These are phyloP conservation scores for Trichoderma atrobrunneum DNA, from an alignment of 2,329 filamentous ascomycete species.

Conservation along the genomic window DNA sequence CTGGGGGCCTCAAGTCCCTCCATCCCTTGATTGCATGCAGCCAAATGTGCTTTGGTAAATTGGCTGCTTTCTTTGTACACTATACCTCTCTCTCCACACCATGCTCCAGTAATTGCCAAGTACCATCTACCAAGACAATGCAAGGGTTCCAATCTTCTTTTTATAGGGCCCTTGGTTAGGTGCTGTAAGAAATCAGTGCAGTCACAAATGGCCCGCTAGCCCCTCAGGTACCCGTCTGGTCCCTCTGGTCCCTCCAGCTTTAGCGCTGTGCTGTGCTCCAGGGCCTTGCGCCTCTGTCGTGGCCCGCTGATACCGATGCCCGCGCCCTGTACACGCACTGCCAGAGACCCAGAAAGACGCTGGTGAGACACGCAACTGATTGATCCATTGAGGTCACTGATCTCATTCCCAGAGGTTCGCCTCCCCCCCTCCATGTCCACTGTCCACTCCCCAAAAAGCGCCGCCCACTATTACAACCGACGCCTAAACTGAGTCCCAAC, in stretches of 20 bases:
- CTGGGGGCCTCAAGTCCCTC: not conserved
- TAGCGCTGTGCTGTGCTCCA: conserved; percentile 1
- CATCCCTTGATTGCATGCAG: not conserved
- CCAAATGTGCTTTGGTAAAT: not conserved
- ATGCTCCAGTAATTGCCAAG: too few species aligned
- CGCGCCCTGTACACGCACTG: conserved; percentile 7
- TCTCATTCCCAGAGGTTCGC: not conserved
- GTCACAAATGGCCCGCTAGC: not conserved
- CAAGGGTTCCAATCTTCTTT: not conserved
- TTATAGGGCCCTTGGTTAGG: not conserved
- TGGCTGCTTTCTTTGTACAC: not conserved
- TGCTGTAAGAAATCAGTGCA: conserved; percentile 6
- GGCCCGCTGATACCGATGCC: conserved; percentile 7
- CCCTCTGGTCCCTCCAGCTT: not conserved
- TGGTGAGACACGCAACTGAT: conserved; percentile 8
- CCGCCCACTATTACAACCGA: not conserved
- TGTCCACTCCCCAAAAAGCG: not conserved
- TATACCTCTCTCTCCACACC: too few species aligned
- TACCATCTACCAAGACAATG: not conserved
- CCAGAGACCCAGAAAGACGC: not conserved
- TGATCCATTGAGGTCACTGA: not conserved
- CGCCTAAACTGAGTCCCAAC: not conserved
- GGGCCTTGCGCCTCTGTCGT: conserved; percentile 15
- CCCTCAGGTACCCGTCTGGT: conserved; percentile 14
- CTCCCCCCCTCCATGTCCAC: not conserved